Conservation (phyloP, 2,329 filamentous ascomycete genomes). For the Sclerotinia sclerotiorum region DNA sequence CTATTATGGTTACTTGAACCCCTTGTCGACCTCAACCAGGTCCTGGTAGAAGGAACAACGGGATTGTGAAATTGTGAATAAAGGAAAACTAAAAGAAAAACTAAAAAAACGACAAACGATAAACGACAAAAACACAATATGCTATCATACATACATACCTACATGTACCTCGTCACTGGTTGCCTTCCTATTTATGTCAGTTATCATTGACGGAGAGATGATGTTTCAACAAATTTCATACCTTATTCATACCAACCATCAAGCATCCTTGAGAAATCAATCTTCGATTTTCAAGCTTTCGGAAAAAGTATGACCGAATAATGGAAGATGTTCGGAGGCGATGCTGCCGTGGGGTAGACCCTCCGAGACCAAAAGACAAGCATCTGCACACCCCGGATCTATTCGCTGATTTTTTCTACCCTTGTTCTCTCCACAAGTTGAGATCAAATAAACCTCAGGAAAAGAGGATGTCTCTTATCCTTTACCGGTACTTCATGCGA, state of each 20-base stretch:
- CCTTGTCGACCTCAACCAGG: slow-evolving; percentile 7
- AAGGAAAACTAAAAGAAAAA: neutral
- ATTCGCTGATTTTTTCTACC: slow-evolving; percentile 17
- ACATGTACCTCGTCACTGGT: neutral
- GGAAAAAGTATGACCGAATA: slow-evolving; percentile 28
- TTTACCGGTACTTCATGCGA: slow-evolving; percentile 33
- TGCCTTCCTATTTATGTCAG: neutral
- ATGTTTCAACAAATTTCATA: slow-evolving; percentile 5
- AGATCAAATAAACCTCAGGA: slow-evolving; percentile 33
- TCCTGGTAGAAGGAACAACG: slow-evolving; percentile 3
- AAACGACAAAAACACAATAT: neutral
- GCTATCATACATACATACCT: neutral
- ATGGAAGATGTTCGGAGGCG: slow-evolving; percentile 23
- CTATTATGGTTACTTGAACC: neutral
- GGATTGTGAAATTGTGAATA: neutral
- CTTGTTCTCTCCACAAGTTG: slow-evolving; percentile 30
- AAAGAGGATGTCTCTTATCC: slow-evolving; percentile 30
- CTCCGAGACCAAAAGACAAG: slow-evolving; percentile 9
- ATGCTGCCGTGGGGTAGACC: slow-evolving; percentile 22
- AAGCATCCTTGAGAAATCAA: slow-evolving; percentile 5
- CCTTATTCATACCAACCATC: slow-evolving; percentile 6
- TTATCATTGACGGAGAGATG: neutral
- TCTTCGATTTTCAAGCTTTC: slow-evolving; percentile 14
- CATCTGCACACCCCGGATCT: slow-evolving; percentile 13
- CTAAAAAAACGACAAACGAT: neutral